These are phyloP conservation scores for Hondaea fermentalgiana DNA, from an alignment of 108 stramenopile species.

Conservation along the genomic window DNA sequence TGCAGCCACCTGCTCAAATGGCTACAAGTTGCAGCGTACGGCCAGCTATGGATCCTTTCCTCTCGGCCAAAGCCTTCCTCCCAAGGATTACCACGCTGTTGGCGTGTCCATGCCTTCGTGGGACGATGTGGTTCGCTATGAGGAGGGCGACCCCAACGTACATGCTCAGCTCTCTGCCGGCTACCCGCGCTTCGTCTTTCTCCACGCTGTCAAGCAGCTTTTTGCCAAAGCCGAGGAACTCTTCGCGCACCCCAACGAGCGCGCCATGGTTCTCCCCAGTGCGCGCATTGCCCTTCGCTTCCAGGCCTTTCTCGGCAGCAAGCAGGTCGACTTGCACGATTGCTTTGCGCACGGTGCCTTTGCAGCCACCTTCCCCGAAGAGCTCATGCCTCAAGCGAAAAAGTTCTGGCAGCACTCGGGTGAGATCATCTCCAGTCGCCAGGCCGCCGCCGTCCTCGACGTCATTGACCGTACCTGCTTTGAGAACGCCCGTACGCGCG, in stretches of 20 bases:
- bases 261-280: not conserved
- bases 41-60: not conserved
- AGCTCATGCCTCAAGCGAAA: not conserved
- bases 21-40: not conserved
- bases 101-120: slow-evolving; percentile 12
- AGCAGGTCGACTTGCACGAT: not conserved
- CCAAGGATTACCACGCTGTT: not conserved
- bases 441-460: slow-evolving; percentile 12
- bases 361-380: not conserved
- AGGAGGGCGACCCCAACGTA: not conserved
- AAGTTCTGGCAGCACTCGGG: slow-evolving; percentile 5
- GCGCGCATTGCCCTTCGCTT: not conserved
- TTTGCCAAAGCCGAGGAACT: slow-evolving; percentile 17
- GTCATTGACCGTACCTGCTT: not conserved
- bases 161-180: not conserved
- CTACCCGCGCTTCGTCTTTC: slow-evolving; percentile 8
- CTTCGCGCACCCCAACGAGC: not conserved
- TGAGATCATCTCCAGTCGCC: not conserved
- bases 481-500: not conserved
- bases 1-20: not conserved
- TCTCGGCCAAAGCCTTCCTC: not conserved
- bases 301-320: not conserved
- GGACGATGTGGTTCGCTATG: not conserved
- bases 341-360: not conserved
- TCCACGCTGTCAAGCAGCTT: slow-evolving; percentile 9